phyloP scores from a whole-genome alignment of 768 basidiomycete species.

The Brasilioporus rufonigricans region DNA sequence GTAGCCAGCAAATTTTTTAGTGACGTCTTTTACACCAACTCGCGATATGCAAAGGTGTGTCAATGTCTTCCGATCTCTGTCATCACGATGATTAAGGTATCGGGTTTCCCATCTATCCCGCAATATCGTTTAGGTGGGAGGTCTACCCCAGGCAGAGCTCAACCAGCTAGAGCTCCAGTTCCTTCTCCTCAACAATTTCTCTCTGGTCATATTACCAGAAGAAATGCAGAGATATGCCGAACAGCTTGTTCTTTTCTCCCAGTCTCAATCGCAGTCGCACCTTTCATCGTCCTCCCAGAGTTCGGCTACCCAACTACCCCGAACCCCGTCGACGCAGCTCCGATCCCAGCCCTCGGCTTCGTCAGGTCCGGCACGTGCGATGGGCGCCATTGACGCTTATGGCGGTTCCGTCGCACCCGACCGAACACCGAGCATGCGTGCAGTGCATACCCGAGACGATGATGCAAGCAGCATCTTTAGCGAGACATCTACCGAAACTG shows the following conservation, averaged over 20 bases:
- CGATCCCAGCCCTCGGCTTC: conserved; percentile 16
- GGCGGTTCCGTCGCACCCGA: conserved; percentile 41
- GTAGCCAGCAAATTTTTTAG: conserved; percentile 99
- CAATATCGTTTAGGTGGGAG: conserved; percentile 70
- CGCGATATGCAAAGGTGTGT: conserved; percentile 92
- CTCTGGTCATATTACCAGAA: conserved; percentile 77
- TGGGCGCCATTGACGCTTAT: conserved; percentile 56
- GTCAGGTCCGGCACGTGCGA: conserved; percentile 43
- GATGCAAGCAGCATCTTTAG: conserved; percentile 34
- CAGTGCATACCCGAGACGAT: conserved; percentile 26
- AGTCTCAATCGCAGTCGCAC: conserved; percentile 40
- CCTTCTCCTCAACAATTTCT: conserved; percentile 92
- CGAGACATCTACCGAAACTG: conserved; percentile 46
- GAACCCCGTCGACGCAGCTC: conserved; percentile 19
- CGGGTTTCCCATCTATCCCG: background rate
- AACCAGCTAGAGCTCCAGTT: conserved; percentile 98
- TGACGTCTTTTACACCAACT: conserved; percentile 99
- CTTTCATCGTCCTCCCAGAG: conserved; percentile 17
- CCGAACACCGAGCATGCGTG: conserved; percentile 27
- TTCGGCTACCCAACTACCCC: conserved; percentile 18
- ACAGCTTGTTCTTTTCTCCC: conserved; percentile 75
- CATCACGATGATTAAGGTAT: background rate
- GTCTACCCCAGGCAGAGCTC: conserved; percentile 86
- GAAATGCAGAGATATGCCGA: conserved; percentile 97
- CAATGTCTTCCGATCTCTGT: background rate